Percentiles rank a stretch among this genome's conserved stretches.
Conservation (phyloP, 495 filamentous ascomycete genomes). For the Neurospora terricola region DNA sequence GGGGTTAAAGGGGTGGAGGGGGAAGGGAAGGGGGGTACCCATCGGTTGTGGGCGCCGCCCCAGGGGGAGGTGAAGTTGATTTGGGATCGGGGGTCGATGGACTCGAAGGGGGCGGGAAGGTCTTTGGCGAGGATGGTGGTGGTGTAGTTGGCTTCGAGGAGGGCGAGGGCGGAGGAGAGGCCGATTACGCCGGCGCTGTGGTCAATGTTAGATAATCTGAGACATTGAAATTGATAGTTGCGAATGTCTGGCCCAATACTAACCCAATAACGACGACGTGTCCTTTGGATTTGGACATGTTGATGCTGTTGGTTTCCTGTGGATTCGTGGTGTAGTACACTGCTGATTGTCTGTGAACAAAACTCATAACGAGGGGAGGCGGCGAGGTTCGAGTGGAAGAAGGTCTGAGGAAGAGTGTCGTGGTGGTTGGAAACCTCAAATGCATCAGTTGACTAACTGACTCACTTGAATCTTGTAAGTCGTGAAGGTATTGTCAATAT, state of each 20-base stretch:
- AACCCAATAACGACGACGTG: constrained; percentile 9
- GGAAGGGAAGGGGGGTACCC: constrained; percentile 31
- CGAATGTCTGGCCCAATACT: not conserved
- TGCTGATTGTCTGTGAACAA: not conserved
- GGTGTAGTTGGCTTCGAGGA: constrained; percentile 36
- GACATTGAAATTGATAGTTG: not conserved
- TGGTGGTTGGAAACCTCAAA: not conserved
- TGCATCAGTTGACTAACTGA: not conserved
- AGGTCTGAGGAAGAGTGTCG: not conserved
- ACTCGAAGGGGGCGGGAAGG: constrained; percentile 39
- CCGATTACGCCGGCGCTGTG: constrained; percentile 50
- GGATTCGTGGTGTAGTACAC: not conserved
- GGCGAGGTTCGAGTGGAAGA: not conserved
- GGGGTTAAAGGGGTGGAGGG: not conserved
- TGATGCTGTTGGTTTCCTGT: not conserved
- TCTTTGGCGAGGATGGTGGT: constrained; percentile 48
- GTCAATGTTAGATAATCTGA: not conserved
- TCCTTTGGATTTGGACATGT: not conserved
- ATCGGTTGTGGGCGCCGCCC: constrained; percentile 56
- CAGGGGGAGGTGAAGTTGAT: constrained; percentile 56
- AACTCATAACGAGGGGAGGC: not conserved
- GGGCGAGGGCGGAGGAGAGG: constrained; percentile 40
- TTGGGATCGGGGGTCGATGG: constrained; percentile 29
- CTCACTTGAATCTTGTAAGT: not conserved
- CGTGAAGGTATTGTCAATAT: not conserved